Base-by-base conservation (phyloP, 164 flowering plant genomes). In the Litsea cubeba region DNA sequence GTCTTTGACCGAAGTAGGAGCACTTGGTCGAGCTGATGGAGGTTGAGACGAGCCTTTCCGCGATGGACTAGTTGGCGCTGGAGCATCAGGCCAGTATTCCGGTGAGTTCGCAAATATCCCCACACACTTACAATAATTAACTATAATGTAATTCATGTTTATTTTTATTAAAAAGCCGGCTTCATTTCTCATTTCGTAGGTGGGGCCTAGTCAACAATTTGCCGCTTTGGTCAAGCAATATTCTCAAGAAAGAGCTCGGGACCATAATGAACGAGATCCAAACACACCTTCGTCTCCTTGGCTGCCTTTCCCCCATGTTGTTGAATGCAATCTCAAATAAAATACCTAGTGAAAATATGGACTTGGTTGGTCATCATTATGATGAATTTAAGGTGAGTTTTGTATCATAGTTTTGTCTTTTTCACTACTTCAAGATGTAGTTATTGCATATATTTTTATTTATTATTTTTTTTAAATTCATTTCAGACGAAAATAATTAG, bases 301-400 rank as follows among this genome's bases (percentile, higher is more conserved):
- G 97, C 88, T 95, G 97, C 92, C 97, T 62, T 95, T 95, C 70
- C 85, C 85, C 93, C 2, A 76, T 82, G 89, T 75, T 95, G 77
- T 88, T 95, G 79, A 87, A 74, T 76, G 97, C 96, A 24, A 88
- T 95, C 12, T 80, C 89, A 12, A 74, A 77, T 50, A 81, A 85
- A 76, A 82, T 92, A 74, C 67, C 90, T 74, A 72, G 71, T 23
- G 62, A 80, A 28, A 80, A 80, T 60, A 92, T 91, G 95, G 78
- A 89, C 1, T 78, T 75, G 8, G 74, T 94, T 20, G 17, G 80
- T 69, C 20, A 3, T 46, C 74, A 85, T 66, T 89, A 92, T 78
- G 83, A 83, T 20, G 72, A 82, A 25, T 90, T 87, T 74, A 84
- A 72, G 94, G 97, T 91, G 81, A 72, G 78, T 26, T 65, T 0